Evolutionary conservation across 2,329 filamentous ascomycete species (phyloP).

Genomic region (Sclerotinia subarctica): DNA sequence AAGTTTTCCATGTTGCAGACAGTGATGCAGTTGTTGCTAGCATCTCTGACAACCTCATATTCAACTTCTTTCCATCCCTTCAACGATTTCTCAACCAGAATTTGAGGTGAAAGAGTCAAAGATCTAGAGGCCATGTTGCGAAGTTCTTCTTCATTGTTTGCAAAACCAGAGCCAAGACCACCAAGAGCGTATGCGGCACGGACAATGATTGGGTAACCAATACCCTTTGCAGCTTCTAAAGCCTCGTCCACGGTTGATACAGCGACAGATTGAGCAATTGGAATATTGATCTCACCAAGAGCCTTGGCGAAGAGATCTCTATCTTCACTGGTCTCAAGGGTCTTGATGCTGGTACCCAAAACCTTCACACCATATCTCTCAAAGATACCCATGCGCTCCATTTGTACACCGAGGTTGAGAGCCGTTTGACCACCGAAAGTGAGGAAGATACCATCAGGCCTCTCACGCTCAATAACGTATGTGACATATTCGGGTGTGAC

Average conservation of each 20-base stretch:
- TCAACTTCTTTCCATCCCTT: slow-evolving; percentile 99
- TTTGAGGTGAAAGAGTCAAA: slow-evolving; percentile 89
- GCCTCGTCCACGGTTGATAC: slow-evolving; percentile 90
- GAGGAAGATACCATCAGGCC: slow-evolving; percentile 94
- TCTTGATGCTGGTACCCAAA: slow-evolving; percentile 90
- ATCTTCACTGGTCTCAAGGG: slow-evolving; percentile 91
- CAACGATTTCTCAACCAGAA: slow-evolving; percentile 95
- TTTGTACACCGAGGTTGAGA: slow-evolving; percentile 92
- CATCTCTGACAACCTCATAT: slow-evolving; percentile 96
- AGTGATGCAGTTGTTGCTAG: slow-evolving; percentile 97
- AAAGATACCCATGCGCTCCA: slow-evolving; percentile 94
- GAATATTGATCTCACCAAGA: slow-evolving; percentile 94
- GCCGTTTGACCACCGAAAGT: slow-evolving; percentile 97
- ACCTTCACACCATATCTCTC: slow-evolving; percentile 95
- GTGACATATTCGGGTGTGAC: slow-evolving; percentile 97
- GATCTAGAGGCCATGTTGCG: slow-evolving; percentile 90
- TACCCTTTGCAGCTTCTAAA: slow-evolving; percentile 75
- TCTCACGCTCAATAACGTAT: slow-evolving; percentile 94
- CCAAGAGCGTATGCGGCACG: slow-evolving; percentile 95
- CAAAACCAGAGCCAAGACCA: slow-evolving; percentile 94
- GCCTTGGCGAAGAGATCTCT: slow-evolving; percentile 95
- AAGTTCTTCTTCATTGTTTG: slow-evolving; percentile 89
- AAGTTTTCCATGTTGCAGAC: slow-evolving; percentile 99
- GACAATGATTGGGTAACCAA: slow-evolving; percentile 97
- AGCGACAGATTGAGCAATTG: slow-evolving; percentile 93